Evolutionary conservation across 2,329 filamentous ascomycete genomes (phyloP).

Genomic region (Neonectria coccinea): DNA sequence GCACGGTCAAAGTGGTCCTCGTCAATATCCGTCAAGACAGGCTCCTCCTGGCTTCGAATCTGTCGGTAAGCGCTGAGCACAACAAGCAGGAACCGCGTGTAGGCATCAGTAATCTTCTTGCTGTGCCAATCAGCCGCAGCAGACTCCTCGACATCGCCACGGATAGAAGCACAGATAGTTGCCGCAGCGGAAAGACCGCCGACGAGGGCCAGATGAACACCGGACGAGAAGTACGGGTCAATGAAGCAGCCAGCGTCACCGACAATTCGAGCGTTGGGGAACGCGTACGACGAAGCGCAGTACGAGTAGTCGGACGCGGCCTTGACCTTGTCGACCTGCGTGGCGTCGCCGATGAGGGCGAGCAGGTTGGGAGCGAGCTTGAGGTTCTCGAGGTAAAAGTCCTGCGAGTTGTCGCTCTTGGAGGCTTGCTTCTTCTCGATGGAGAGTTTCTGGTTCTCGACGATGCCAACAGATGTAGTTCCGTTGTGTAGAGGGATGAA

Average conservation of each 20-base stretch:
- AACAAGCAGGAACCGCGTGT: slow-evolving; percentile 58
- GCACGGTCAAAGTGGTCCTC: slow-evolving; percentile 58
- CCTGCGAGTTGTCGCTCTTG: slow-evolving; percentile 33
- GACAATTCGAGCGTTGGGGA: slow-evolving; percentile 53
- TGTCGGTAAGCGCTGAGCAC: slow-evolving; percentile 50
- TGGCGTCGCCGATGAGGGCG: slow-evolving; percentile 47
- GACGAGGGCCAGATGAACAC: slow-evolving; percentile 58
- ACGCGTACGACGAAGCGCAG: slow-evolving; percentile 56
- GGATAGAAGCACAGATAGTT: slow-evolving; percentile 55
- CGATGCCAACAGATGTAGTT: slow-evolving; percentile 57
- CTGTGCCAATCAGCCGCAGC: slow-evolving; percentile 56
- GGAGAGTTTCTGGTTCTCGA: slow-evolving; percentile 54
- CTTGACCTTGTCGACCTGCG: slow-evolving; percentile 52
- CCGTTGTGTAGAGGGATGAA: slow-evolving; percentile 62
- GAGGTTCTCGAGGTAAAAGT: slow-evolving; percentile 52
- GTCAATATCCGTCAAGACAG: slow-evolving; percentile 55
- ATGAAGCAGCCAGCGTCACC: slow-evolving; percentile 64
- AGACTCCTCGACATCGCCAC: slow-evolving; percentile 54
- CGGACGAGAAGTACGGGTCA: slow-evolving; percentile 62
- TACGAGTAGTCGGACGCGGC: slow-evolving; percentile 62
- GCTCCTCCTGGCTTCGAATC: slow-evolving; percentile 53
- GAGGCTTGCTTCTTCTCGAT: slow-evolving; percentile 50
- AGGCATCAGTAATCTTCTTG: slow-evolving; percentile 58
- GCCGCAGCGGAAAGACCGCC: slow-evolving; percentile 58
- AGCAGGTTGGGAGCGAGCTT: slow-evolving; percentile 48